Conservation (phyloP, 257 asterid species). For the Salvia rosmarinus region DNA sequence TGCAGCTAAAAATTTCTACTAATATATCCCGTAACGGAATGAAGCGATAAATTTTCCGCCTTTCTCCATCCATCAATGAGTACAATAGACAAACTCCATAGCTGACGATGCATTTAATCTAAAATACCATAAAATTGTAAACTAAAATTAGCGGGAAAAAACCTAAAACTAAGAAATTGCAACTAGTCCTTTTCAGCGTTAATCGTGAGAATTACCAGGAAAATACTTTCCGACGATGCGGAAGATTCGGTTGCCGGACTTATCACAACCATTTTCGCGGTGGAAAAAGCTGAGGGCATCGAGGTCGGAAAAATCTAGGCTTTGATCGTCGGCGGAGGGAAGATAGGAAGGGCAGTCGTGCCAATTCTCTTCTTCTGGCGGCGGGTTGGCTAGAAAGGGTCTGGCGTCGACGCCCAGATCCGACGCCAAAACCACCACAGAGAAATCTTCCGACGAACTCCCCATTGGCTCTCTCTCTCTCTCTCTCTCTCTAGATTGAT, state of each 20-base stretch:
- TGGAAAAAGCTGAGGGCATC: slow-evolving; percentile 79
- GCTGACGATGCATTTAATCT: not conserved
- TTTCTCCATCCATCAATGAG: not conserved
- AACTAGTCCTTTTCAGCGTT: not conserved
- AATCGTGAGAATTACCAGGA: slow-evolving; percentile 58
- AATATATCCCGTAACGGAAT: not conserved
- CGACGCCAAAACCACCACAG: slow-evolving; percentile 90
- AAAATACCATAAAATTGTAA: not conserved
- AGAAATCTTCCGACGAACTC: slow-evolving; percentile 64
- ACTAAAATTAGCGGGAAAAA: not conserved
- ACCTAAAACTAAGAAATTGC: not conserved
- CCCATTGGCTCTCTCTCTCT: slow-evolving; percentile 39
- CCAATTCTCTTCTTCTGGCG: slow-evolving; percentile 66
- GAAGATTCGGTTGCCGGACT: slow-evolving; percentile 69
- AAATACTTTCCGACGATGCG: slow-evolving; percentile 93
- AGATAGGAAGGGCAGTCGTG: slow-evolving; percentile 72
- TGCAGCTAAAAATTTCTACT: not conserved
- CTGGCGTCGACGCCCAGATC: slow-evolving; percentile 90
- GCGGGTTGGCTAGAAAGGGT: slow-evolving; percentile 62
- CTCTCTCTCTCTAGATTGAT: not conserved
- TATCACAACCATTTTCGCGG: slow-evolving; percentile 72
- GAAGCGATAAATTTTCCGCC: not conserved
- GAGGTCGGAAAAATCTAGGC: slow-evolving; percentile 78
- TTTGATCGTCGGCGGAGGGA: slow-evolving; percentile 50
- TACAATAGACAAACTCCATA: not conserved